These are phyloP conservation scores for Abortiporus biennis DNA, from an alignment of 1,284 basidiomycete species.

Conservation along the genomic window DNA sequence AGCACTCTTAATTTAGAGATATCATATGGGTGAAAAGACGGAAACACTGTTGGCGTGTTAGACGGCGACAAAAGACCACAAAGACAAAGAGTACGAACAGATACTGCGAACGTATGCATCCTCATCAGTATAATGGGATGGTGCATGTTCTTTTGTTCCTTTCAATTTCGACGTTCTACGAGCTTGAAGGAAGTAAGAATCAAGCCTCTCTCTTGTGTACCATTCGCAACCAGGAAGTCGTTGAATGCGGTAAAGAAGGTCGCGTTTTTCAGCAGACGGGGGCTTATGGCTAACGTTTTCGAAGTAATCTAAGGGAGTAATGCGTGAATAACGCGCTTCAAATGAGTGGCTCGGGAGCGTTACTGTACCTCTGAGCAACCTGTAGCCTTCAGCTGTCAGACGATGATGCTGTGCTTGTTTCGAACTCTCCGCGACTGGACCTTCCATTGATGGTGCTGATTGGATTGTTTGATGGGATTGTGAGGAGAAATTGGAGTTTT, in stretches of 20 bases:
- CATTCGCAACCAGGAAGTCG: neutral
- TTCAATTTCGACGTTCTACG: too few relatives aligned
- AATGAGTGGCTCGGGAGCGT: neutral
- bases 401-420: conserved; percentile 1
- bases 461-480: neutral
- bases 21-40: neutral
- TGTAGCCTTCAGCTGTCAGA: neutral
- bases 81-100: too few relatives aligned
- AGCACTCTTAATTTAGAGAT: neutral
- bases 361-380: neutral
- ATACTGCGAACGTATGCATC: too few relatives aligned
- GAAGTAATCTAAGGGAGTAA: neutral
- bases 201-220: too few relatives aligned
- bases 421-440: neutral
- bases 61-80: too few relatives aligned
- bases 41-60: conserved; percentile 6
- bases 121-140: too few relatives aligned
- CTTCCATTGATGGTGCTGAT: neutral
- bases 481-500: neutral
- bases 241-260: neutral
- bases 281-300: conserved; percentile 2
- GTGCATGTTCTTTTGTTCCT: too few relatives aligned
- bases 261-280: neutral
- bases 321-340: neutral
- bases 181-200: too few relatives aligned